Evolutionary conservation across 305 asterid genomes (phyloP), one percentile per base, ranked within the genome.

Genomic region (Solanum hybrid): DNA sequence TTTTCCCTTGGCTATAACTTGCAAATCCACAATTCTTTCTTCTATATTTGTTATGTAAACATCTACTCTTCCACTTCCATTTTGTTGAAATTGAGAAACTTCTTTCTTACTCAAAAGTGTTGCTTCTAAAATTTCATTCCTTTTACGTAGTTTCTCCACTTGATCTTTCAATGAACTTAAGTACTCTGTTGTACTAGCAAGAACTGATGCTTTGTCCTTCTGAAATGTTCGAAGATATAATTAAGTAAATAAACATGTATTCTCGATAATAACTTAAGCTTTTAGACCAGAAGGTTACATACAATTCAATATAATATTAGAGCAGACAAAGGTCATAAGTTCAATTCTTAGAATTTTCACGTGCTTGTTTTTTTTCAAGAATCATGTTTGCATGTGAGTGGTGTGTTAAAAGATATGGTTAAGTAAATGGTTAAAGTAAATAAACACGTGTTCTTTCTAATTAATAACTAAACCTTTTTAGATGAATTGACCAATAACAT

Each of bases 161-260:
- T 94, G 93, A 42, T 92, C 89, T 90, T 81, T 94, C 91, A 97
- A 79, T 37, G 94, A 89, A 35, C 92, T 94, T 89, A 95, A 73
- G 87, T 91, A 91, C 88, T 95, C 95, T 5, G 91, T 91, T 7
- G 99, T 93, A 87, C 91, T 92, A 88, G 94, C 89, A 12, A 97
- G 97, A 64, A 96, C 94, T 1, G 99, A 95, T 51, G 97, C 95
- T 93, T 95, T 97, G 56, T 96, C 98, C 92, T 96, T 97, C 99
- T 97, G 91, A 75, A 56, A n/a, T 78, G 22, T 78, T 35, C 7
- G 24, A 34, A 38, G 27, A 31, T 24, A 45, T 84, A 22, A 89
- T 37, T 71, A 5, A 85, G 35, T 34, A 45, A 88, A 26, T 78
- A 36, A 78, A 36, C 0, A 14, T 35, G 2, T 4, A 2, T 78